Conservation (phyloP, 1,139 yeast species). For the Suhomyces yuchorum region DNA sequence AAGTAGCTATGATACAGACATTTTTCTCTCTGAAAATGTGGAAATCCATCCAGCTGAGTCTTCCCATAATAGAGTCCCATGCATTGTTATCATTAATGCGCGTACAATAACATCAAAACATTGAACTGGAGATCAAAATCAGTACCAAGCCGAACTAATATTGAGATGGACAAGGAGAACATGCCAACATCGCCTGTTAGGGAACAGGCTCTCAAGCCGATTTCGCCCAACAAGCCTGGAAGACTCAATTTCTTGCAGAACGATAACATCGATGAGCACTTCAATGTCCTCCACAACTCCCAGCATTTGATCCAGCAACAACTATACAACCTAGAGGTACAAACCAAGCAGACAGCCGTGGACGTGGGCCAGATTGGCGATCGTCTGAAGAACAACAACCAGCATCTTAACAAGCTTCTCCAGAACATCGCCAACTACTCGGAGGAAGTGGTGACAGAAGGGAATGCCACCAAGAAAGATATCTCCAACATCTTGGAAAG, state of each 20-base stretch:
- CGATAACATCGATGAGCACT: slow-evolving; percentile 37
- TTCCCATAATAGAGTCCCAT: background rate
- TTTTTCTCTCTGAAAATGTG: too few species aligned
- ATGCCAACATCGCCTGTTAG: slow-evolving; percentile 10
- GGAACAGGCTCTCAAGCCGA: slow-evolving; percentile 23
- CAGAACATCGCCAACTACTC: slow-evolving; percentile 37
- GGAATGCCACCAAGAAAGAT: slow-evolving; percentile 40
- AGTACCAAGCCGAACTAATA: background rate
- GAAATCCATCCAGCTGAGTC: too few species aligned
- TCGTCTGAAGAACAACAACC: slow-evolving; percentile 46
- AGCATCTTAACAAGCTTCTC: slow-evolving; percentile 38
- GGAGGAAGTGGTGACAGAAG: slow-evolving; percentile 39
- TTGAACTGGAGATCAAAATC: background rate
- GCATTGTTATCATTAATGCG: background rate
- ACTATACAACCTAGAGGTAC: slow-evolving; percentile 34
- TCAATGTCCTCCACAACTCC: slow-evolving; percentile 29
- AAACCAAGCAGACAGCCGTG: slow-evolving; percentile 36
- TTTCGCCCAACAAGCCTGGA: slow-evolving; percentile 35
- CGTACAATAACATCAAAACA: background rate
- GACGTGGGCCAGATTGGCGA: slow-evolving; percentile 44
- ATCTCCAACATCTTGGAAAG: slow-evolving; percentile 26
- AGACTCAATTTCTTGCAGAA: slow-evolving; percentile 31
- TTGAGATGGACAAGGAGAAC: slow-evolving; percentile 13
- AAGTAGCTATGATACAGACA: too few species aligned
- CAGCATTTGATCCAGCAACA: slow-evolving; percentile 35